Conservation (phyloP, 768 basidiomycete species). For the Suillus ampliporus region DNA sequence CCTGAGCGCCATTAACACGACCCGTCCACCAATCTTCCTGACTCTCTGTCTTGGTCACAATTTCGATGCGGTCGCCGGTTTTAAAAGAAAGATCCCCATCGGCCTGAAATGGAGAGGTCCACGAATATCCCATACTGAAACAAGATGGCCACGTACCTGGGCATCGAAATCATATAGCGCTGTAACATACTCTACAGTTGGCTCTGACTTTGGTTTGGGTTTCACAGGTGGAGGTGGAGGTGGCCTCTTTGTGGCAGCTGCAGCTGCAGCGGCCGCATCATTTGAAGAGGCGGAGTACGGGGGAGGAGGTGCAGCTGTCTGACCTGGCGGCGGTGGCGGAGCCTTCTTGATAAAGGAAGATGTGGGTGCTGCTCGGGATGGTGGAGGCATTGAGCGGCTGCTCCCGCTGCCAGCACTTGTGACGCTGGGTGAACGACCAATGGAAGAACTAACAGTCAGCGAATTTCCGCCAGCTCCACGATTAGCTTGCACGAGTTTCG, state of each 20-base stretch:
- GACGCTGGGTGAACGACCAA: conserved; percentile 35
- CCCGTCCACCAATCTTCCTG: conserved; percentile 99
- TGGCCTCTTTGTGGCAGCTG: conserved; percentile 67
- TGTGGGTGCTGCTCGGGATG: conserved; percentile 20
- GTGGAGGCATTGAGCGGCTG: conserved; percentile 31
- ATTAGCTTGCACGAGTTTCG: conserved; percentile 68
- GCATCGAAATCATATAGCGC: conserved; percentile 96
- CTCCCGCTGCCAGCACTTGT: conserved; percentile 31
- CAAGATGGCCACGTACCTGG: conserved; percentile 56
- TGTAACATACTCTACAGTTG: conserved; percentile 75
- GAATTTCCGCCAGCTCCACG: conserved; percentile 41
- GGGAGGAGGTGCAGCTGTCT: conserved; percentile 51
- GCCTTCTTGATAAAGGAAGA: conserved; percentile 48
- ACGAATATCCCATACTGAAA: neutral
- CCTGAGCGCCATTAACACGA: conserved; percentile 76
- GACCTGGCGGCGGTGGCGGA: conserved; percentile 41
- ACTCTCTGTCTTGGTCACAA: conserved; percentile 81
- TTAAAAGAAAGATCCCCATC: conserved; percentile 92
- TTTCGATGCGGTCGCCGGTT: conserved; percentile 88
- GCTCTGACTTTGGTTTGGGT: conserved; percentile 78
- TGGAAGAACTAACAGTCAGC: conserved; percentile 44
- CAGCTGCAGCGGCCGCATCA: conserved; percentile 26
- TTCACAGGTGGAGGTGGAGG: conserved; percentile 94
- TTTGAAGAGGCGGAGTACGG: conserved; percentile 40
- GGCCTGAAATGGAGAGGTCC: conserved; percentile 51